A percentile compares a stretch with the other conserved stretches of the same genome.
Evolutionary conservation across 768 basidiomycete genomes (phyloP).

Genomic region (Boletus sensibilis): DNA sequence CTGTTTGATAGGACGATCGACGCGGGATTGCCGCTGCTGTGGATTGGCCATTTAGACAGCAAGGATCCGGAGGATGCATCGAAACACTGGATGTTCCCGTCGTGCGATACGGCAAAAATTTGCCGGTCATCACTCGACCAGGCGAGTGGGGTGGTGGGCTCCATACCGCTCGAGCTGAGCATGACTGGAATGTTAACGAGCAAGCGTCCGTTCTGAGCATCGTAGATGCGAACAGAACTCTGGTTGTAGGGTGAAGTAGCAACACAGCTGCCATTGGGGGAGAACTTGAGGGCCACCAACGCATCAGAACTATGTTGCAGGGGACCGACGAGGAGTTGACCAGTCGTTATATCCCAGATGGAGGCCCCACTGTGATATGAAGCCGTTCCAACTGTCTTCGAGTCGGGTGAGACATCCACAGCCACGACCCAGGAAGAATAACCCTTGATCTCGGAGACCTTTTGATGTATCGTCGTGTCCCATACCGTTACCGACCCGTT

Average conservation of each 20-base stretch:
- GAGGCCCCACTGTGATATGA: constrained; percentile 11
- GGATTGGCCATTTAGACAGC: constrained; percentile 13
- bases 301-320: constrained; percentile 1
- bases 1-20: constrained; percentile 12
- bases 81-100: constrained; percentile 11
- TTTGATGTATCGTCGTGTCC: constrained; percentile 5
- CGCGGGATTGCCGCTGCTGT: not conserved
- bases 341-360: constrained; percentile 15
- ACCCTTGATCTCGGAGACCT: constrained; percentile 7
- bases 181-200: constrained; percentile 9
- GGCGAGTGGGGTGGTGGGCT: constrained; percentile 14
- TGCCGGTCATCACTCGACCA: constrained; percentile 16
- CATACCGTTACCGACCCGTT: constrained; percentile 12
- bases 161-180: constrained; percentile 14
- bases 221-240: constrained; percentile 10
- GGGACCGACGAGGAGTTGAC: constrained; percentile 9
- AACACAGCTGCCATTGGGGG: constrained; percentile 2
- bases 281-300: constrained; percentile 14
- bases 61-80: constrained; percentile 11
- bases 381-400: constrained; percentile 8
- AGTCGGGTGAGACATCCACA: constrained; percentile 16
- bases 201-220: constrained; percentile 3
- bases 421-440: constrained; percentile 14
- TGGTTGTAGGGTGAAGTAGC: constrained; percentile 8
- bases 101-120: constrained; percentile 10